Evolutionary conservation across 345 rosid species (phyloP), one percentile per base, ranked within the genome.

Genomic region (Acer yangbiense): DNA sequence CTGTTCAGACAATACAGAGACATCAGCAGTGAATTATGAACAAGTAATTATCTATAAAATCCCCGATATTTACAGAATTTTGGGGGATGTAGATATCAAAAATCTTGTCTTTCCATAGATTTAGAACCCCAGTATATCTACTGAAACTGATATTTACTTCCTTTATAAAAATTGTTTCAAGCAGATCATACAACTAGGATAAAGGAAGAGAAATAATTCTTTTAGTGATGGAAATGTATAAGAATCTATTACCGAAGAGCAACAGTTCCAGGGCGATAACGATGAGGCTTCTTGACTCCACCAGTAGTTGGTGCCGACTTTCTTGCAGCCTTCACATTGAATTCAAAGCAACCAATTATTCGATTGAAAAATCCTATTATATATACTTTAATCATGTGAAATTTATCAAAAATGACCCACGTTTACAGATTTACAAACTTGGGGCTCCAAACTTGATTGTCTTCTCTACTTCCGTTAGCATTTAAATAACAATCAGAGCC

Each of bases 271-370:
- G 87, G 92, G 65, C 87, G 85, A 78, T 85, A 87, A 78, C 89
- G 86, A 20, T 89, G 90, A 18, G 90, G 90, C 79, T 89, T 89
- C 90, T 89, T 87, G 9, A 87, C 92, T 81, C 92, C 92, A 43
- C 90, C 92, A 70, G 88, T 85, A 35, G 90, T 89, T 14, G 90
- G 92, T 1, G 92, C 92, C 0, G 90, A 87, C 80, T 89, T 89
- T 58, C 90, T 86, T 48, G 88, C 90, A 76, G 89, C 92, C 90
- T 89, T 66, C 29, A 68, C 62, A 62, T 44, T 50, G 44, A 73
- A 65, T 48, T 66, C 10, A 29, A 60, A 18, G 21, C 14, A 39
- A 35, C 17, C 25, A 71, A 16, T 54, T 57, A 6, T 18, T 52
- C 43, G 2, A 70, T 70, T 16, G 12, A 16, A 13, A 12, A 25